phyloP scores from a whole-genome alignment of 225 moss, liverwort and hornwort species.

The Straminergon stramineum region DNA sequence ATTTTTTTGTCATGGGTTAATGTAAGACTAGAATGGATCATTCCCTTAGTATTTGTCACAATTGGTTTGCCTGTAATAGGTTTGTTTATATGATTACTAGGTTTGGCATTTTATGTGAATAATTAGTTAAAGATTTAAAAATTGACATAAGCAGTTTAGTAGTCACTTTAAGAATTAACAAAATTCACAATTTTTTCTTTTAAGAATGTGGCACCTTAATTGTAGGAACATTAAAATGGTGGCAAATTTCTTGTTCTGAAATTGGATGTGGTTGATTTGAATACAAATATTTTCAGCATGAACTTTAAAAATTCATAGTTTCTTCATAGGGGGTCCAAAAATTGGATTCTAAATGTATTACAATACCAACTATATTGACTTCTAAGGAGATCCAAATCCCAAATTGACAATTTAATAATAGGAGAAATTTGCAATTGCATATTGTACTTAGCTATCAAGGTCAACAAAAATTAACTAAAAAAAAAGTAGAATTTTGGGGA shows the following conservation, averaged over 20 bases:
- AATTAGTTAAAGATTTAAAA: too few relatives aligned
- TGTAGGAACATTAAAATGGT: background rate
- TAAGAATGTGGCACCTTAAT: too few relatives aligned
- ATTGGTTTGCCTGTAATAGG: too few relatives aligned
- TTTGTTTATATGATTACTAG: too few relatives aligned
- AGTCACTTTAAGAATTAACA: too few relatives aligned
- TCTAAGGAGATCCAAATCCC: background rate
- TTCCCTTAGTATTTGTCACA: too few relatives aligned
- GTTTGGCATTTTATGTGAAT: too few relatives aligned
- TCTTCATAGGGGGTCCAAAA: accelerated
- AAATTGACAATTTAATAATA: background rate
- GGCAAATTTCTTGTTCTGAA: background rate
- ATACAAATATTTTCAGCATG: accelerated
- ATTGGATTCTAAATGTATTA: background rate
- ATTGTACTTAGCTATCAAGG: accelerated
- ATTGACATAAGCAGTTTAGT: too few relatives aligned
- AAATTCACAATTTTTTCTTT: too few relatives aligned
- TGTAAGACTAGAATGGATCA: too few relatives aligned
- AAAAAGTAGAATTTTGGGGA: accelerated
- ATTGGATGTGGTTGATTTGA: background rate
- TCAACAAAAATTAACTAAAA: accelerated
- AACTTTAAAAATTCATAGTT: background rate
- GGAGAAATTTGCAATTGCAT: background rate
- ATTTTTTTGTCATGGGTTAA: too few relatives aligned
- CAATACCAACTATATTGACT: background rate